Evolutionary conservation across 352 stramenopile species (phyloP), one percentile per base, ranked within the genome.

Genomic region (Blastocystis sp.): DNA sequence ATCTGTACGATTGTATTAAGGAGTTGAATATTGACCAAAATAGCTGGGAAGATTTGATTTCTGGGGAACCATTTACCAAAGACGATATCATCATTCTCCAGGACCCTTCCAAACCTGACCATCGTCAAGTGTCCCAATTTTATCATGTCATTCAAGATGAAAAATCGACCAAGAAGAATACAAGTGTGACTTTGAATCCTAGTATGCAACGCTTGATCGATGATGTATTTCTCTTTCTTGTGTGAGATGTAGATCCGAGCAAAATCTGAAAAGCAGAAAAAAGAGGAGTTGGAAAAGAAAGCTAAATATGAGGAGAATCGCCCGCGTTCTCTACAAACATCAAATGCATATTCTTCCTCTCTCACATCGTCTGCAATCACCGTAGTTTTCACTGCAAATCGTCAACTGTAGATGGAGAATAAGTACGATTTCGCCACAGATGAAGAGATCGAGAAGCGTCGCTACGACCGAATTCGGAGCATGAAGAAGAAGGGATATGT

Each of bases 11-110:
- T 64, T 96, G 96, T 4, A 94, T 99, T 68, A 92, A 98, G 53
- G 97, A 99, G 91, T 94, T 99, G 29, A 99, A 99, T 91, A 93
- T 98, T 90, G 98, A 98, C 91, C 88, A 95, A 5, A 98, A 98
- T 91, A 98, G 98, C 92, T 98, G 95, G 92, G 93, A 93, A 79
- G 97, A 99, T 91, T 92, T 99, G 6, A 92, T 98, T 6, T 95
- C 94, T 15, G 96, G 96, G 4, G 91, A 95, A 37, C 94, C 94
- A 37, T 97, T 98, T 90, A 96, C 94, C 79, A 93, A 93, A 82
- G 95, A 94, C 75, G 94, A 92, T 47, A 87, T 79, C 20, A 96
- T 98, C 73, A 92, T 97, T 39, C 90, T 98, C 34, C 96, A 98
- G 87, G 96, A 98, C 92, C 95, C 95, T 0, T 91, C 96, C 0